These are phyloP conservation scores for Leptodermis oblonga DNA, from an alignment of 257 asterid species.

Conservation along the genomic window DNA sequence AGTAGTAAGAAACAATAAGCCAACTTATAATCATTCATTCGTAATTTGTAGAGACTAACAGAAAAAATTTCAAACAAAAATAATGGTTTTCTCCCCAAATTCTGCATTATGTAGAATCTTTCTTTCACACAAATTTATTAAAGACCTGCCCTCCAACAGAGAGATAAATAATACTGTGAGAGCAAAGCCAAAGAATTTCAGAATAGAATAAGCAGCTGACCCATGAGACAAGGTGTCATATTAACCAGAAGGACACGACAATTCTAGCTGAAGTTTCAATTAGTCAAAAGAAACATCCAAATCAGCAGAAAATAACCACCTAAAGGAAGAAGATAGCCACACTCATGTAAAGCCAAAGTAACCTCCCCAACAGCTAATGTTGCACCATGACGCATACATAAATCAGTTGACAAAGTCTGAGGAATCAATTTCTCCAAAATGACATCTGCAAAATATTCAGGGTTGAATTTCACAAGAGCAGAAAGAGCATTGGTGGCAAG, in stretches of 20 bases:
- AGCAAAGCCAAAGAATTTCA: slow-evolving; percentile 1
- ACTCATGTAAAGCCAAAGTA: slow-evolving; percentile 65
- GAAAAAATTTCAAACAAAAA: neutral
- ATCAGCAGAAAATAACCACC: slow-evolving; percentile 40
- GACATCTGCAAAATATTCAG: slow-evolving; percentile 63
- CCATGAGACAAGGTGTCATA: neutral
- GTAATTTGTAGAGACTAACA: neutral
- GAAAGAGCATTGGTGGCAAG: slow-evolving; percentile 90
- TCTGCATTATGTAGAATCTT: neutral
- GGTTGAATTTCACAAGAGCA: slow-evolving; percentile 73
- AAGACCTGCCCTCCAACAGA: neutral
- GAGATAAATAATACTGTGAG: neutral
- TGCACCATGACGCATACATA: slow-evolving; percentile 97
- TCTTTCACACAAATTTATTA: neutral
- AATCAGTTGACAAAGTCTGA: slow-evolving; percentile 82
- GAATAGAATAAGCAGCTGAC: neutral
- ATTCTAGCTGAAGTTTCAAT: neutral
- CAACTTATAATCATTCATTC: neutral
- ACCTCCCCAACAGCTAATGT: slow-evolving; percentile 87
- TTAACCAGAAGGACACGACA: neutral
- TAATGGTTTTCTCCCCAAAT: neutral
- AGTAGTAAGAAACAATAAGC: neutral
- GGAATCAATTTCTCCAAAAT: slow-evolving; percentile 73
- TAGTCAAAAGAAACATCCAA: slow-evolving; percentile 3
- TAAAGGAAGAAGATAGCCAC: slow-evolving; percentile 52